Conservation (phyloP, 495 filamentous ascomycete species). For the Aspergillus affinis region DNA sequence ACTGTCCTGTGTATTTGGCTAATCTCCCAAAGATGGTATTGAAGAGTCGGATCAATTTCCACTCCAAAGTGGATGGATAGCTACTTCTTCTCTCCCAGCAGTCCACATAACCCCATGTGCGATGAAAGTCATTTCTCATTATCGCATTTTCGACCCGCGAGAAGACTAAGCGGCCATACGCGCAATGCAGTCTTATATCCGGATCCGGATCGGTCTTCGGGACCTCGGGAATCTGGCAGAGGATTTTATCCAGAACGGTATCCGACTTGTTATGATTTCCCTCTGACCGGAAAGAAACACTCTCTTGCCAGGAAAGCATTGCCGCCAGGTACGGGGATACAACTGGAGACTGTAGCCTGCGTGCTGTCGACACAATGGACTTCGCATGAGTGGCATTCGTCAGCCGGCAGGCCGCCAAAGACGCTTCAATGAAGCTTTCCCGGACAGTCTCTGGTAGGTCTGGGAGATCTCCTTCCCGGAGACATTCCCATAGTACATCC, state of each 20-base stretch:
- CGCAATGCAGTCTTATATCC: constrained; percentile 1
- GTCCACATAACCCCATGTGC: constrained; percentile 1
- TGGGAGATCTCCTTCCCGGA: constrained; percentile 1
- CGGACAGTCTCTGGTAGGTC: background rate
- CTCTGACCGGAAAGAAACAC: background rate
- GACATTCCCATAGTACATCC: constrained; percentile 1
- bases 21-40: constrained; percentile 1
- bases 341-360: background rate
- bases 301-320: background rate
- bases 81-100: constrained; percentile 1
- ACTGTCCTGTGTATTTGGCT: constrained; percentile 1
- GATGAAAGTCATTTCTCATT: constrained; percentile 1
- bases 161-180: constrained; percentile 1
- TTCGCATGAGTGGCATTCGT: background rate
- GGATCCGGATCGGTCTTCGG: constrained; percentile 1
- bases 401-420: constrained; percentile 1
- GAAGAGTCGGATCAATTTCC: constrained; percentile 1
- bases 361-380: background rate
- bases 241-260: constrained; percentile 1
- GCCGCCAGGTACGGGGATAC: constrained; percentile 1
- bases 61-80: constrained; percentile 1
- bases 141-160: constrained; percentile 1
- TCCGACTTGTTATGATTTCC: constrained; percentile 1
- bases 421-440: constrained; percentile 1
- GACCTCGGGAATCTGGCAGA: background rate